phyloP scores from a whole-genome alignment of 805 yeast species.

The Candida dajiaensis region DNA sequence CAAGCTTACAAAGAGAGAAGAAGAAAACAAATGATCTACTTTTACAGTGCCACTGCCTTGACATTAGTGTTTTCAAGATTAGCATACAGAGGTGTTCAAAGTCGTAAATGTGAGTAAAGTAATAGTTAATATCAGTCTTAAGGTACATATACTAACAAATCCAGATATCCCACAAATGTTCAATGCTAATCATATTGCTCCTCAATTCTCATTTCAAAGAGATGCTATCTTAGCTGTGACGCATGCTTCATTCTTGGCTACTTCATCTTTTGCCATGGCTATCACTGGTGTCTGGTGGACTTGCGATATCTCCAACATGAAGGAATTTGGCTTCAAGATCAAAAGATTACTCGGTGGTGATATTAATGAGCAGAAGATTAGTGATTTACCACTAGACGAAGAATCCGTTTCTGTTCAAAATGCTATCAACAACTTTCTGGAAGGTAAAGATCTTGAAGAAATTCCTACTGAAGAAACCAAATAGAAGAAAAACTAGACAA shows the following conservation, averaged over 20 bases:
- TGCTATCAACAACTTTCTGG: conserved; percentile 43
- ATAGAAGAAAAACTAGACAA: not conserved
- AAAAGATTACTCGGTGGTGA: conserved; percentile 64
- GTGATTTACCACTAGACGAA: conserved; percentile 45
- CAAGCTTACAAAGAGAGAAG: conserved; percentile 37
- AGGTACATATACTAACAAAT: conserved; percentile 13
- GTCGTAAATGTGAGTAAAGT: conserved; percentile 47
- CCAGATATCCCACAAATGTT: conserved; percentile 62
- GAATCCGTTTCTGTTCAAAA: conserved; percentile 55
- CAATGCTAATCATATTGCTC: conserved; percentile 83
- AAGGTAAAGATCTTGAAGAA: conserved; percentile 30
- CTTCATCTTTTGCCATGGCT: conserved; percentile 65
- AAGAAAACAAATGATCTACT: conserved; percentile 64
- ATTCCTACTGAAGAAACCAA: not conserved
- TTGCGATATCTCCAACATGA: conserved; percentile 59
- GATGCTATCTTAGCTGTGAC: conserved; percentile 85
- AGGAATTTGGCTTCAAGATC: conserved; percentile 69
- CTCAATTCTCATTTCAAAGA: conserved; percentile 69
- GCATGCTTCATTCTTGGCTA: conserved; percentile 72
- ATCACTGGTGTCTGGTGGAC: conserved; percentile 77
- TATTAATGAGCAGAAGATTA: conserved; percentile 43
- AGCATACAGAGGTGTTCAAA: conserved; percentile 67
- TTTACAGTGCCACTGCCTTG: conserved; percentile 65
- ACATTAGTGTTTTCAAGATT: conserved; percentile 68
- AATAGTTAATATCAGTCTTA: no score